A percentile compares a stretch with the other conserved stretches of the same genome.
Evolutionary conservation across 495 filamentous ascomycete species (phyloP).

Genomic region (Neurospora sublineolata): DNA sequence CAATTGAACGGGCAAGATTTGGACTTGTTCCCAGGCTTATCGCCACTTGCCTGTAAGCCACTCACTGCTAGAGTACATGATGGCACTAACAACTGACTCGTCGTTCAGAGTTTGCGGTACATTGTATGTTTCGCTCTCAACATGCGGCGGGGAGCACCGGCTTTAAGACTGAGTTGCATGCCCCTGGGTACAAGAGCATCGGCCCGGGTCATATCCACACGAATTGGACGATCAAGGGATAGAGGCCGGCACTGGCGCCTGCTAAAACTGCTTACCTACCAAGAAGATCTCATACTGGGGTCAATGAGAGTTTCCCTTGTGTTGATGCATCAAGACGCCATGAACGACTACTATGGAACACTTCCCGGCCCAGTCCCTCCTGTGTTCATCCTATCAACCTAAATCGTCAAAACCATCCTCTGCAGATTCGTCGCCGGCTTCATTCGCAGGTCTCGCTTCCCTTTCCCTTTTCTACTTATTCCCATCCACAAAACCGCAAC

Average conservation of each 20-base stretch:
- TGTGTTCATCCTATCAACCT: not conserved
- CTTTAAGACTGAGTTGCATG: not conserved
- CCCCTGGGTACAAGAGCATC: not conserved
- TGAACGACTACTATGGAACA: not conserved
- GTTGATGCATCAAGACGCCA: not conserved
- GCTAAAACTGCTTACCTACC: too few species aligned
- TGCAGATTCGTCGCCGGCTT: not conserved
- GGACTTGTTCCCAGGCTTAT: not conserved
- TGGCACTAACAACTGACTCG: not conserved
- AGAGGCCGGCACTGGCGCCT: too few species aligned
- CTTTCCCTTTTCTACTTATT: not conserved
- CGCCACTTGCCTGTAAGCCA: not conserved
- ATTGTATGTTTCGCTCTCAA: not conserved
- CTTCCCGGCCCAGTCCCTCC: not conserved
- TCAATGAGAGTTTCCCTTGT: not conserved
- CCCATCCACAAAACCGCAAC: not conserved
- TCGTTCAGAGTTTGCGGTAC: not conserved
- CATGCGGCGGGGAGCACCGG: not conserved
- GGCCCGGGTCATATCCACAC: too few species aligned
- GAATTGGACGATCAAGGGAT: too few species aligned
- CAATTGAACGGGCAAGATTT: not conserved
- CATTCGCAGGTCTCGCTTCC: not conserved
- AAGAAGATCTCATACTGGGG: too few species aligned
- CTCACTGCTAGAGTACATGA: not conserved
- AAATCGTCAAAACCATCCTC: not conserved